A percentile compares a stretch with the other conserved stretches of the same genome.
phyloP scores from a whole-genome alignment of 805 yeast genomes.

The Sugiyamaella valdiviana region DNA sequence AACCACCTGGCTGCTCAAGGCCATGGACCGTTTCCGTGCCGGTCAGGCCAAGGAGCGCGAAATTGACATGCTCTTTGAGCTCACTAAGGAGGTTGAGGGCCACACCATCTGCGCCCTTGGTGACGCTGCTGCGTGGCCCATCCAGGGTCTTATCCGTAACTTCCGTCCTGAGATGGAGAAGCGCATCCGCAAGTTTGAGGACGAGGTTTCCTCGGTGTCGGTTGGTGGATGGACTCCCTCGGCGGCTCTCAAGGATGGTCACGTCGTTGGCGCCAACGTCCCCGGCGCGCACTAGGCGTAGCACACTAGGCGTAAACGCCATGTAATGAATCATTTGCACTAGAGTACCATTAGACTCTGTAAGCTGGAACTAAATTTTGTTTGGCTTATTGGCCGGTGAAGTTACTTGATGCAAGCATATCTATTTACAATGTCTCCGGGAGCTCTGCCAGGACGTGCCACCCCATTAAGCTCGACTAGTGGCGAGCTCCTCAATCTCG shows the following conservation, averaged over 20 bases:
- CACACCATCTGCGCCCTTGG: slow-evolving; percentile 91
- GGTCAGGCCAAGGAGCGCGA: slow-evolving; percentile 80
- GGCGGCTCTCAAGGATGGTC: slow-evolving; percentile 56
- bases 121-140: slow-evolving; percentile 92
- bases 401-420: no score
- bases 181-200: slow-evolving; percentile 59
- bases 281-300: slow-evolving; percentile 25
- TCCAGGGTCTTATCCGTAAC: slow-evolving; percentile 79
- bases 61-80: slow-evolving; percentile 78
- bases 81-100: slow-evolving; percentile 82
- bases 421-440: not conserved
- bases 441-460: no score
- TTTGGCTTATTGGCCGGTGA: no score
- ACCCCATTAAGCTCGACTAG: no score
- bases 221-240: slow-evolving; percentile 76
- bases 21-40: slow-evolving; percentile 73
- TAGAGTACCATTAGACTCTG: not conserved
- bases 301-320: slow-evolving; percentile 2
- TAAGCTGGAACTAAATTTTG: not conserved
- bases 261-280: slow-evolving; percentile 43
- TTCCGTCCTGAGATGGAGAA: slow-evolving; percentile 79
- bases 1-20: slow-evolving; percentile 74
- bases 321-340: slow-evolving; percentile 5
- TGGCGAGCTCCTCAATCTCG: slow-evolving; percentile 53
- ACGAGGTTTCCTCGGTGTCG: slow-evolving; percentile 42